Evolutionary conservation across 495 filamentous ascomycete genomes (phyloP), one percentile per base, ranked within the genome.

Genomic region (Penicillium lagena): DNA sequence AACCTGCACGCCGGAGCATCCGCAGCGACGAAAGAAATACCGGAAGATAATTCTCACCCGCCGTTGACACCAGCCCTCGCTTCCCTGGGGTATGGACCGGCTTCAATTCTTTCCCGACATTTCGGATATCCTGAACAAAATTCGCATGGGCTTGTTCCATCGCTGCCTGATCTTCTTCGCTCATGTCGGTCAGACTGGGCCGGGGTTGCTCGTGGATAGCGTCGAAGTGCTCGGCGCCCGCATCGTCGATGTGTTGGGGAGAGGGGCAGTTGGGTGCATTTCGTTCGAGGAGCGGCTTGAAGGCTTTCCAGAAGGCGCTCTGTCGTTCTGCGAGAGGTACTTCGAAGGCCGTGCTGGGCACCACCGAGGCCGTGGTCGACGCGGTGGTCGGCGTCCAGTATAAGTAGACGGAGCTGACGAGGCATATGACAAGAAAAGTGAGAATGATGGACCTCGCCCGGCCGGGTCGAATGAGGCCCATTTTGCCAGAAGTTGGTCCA

Each of bases 1-100:
- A 80, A 36, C 78, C 79, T 7, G 67, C 65, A 28, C 73, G 71
- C 8, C 81, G 75, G 7, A 82, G 66, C 72, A 81, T 79, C 9
- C 73, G 67, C n/a, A 83, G 45, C 9, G 75, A 68, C 4, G 73
- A 66, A 27, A 83, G 42, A 43, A 75, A 69, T 1, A 72, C 64
- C 0, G 73, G 70, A 7, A 77, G 52, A 46, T 72, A 75, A 6
- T 52, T 52, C 9, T 63, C 63, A 2, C 73, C 69, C 3, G 73
- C 73, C 10, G 70, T 71, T 1, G 75, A 77, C 4, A 81, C 79
- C 22, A 83, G 58, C 1, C 80, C 80, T 27, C 65, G 65, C n/a
- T 76, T 75, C 9, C 64, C 60, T 2, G 59, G 46, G 1, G 63
- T 60, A 54, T 73, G 76, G 2, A 67, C 67, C 0, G 73, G 67